Percentiles rank a stretch among this genome's conserved stretches.
These are phyloP conservation scores for Apiotrichum siamense DNA, from an alignment of 1,284 basidiomycete species.

Conservation along the genomic window DNA sequence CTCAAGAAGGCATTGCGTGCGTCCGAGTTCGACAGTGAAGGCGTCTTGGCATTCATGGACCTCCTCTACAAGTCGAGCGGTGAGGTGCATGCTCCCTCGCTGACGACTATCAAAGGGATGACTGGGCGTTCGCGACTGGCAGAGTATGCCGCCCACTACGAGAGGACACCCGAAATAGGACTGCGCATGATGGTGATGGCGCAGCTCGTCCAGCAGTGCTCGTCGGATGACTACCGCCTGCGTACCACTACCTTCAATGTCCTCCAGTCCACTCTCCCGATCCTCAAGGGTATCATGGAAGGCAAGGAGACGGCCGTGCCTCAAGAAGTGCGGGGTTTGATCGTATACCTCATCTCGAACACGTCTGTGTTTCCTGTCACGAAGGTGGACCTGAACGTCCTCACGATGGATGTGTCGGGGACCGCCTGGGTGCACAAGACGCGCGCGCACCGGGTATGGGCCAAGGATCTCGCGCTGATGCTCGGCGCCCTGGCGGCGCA, in stretches of 20 bases:
- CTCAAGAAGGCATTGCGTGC: slow-evolving; percentile 66
- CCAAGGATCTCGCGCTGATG: slow-evolving; percentile 57
- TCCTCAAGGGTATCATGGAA: slow-evolving; percentile 3
- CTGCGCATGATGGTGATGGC: slow-evolving; percentile 12
- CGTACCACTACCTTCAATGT: slow-evolving; percentile 19
- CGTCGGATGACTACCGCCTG: slow-evolving; percentile 13
- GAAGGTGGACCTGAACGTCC: neutral
- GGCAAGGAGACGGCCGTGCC: neutral
- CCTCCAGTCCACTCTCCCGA: slow-evolving; percentile 8
- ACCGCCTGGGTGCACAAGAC: slow-evolving; percentile 18
- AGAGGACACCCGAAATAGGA: neutral
- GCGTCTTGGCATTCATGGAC: slow-evolving; percentile 67
- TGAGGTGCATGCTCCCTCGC: slow-evolving; percentile 42
- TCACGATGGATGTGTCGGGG: neutral
- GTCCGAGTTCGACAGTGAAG: slow-evolving; percentile 56
- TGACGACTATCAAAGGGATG: slow-evolving; percentile 40
- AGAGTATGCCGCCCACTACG: neutral
- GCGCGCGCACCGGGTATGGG: slow-evolving; percentile 53
- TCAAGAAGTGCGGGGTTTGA: neutral
- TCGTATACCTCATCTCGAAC: slow-evolving; percentile 4
- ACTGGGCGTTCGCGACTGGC: slow-evolving; percentile 2
- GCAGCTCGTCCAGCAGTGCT: slow-evolving; percentile 12
- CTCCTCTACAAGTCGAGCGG: slow-evolving; percentile 52
- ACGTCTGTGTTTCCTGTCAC: neutral
- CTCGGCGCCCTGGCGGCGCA: slow-evolving; percentile 58